phyloP scores from a whole-genome alignment of 306 rosid species.

The Casuarina cunninghamiana region DNA sequence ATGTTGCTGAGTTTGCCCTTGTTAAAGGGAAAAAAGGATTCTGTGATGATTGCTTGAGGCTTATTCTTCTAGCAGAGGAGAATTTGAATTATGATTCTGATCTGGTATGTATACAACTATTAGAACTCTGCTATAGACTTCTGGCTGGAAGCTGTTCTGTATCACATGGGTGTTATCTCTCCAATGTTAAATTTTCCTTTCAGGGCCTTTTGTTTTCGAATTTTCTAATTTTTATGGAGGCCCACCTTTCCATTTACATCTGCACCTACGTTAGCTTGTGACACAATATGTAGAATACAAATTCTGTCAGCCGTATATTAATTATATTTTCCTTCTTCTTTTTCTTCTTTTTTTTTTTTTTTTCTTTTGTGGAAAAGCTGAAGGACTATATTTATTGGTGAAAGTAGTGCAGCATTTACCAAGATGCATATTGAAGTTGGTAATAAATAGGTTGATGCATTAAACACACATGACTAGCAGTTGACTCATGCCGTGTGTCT shows the following conservation, averaged over 20 bases:
- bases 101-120: constrained; percentile 52
- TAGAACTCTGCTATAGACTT: not conserved
- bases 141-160: not conserved
- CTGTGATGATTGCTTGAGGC: constrained; percentile 52
- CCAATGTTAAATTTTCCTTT: not conserved
- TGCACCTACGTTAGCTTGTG: not conserved
- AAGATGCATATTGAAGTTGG: too few species aligned
- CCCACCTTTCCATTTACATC: not conserved
- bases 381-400: too few species aligned
- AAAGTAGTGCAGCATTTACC: too few species aligned
- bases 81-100: constrained; percentile 44
- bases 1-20: constrained; percentile 28
- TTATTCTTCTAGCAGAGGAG: constrained; percentile 51
- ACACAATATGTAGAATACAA: not conserved
- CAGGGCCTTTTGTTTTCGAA: not conserved
- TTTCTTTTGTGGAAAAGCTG: too few species aligned
- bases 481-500: too few species aligned
- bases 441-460: too few species aligned
- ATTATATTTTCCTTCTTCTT: too few species aligned
- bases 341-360: too few species aligned
- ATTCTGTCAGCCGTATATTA: not conserved
- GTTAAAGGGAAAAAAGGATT: constrained; percentile 47
- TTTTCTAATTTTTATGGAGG: not conserved
- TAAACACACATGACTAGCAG: too few species aligned
- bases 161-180: constrained; percentile 5